A percentile compares a stretch with the other conserved stretches of the same genome.
These are phyloP conservation scores for Euryodendron excelsum DNA, from an alignment of 148 eudicot species.

Conservation along the genomic window DNA sequence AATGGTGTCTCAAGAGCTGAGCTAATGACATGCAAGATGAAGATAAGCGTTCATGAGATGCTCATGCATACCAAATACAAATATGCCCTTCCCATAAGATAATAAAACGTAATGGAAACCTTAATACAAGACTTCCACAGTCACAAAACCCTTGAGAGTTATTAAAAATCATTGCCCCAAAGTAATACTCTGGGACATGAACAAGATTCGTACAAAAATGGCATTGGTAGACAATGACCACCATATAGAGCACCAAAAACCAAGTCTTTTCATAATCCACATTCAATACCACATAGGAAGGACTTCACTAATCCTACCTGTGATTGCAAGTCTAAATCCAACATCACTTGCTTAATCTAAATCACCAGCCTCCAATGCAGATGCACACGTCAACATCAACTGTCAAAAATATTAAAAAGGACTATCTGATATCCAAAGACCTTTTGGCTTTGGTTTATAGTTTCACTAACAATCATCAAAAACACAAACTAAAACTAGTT, in stretches of 20 bases:
- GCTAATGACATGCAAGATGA: neutral
- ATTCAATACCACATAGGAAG: neutral
- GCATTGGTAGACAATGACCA: neutral
- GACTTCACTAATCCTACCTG: neutral
- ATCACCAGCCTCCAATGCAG: neutral
- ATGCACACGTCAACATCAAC: neutral
- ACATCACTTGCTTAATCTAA: neutral
- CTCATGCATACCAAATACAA: neutral
- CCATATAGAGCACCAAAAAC: neutral
- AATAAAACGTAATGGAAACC: neutral
- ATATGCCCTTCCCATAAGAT: neutral
- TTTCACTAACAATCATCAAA: no score
- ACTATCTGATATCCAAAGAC: no score
- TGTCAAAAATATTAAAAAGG: no score
- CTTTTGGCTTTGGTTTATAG: no score
- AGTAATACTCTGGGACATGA: neutral
- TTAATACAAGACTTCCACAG: neutral
- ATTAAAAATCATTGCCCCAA: neutral
- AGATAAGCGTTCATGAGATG: neutral
- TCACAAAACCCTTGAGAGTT: neutral
- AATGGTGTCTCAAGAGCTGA: neutral
- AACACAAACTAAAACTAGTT: no score
- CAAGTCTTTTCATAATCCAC: neutral
- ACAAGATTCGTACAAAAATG: neutral
- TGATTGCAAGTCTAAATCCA: neutral